These are phyloP conservation scores for Cephaloascus albidus DNA, from an alignment of 805 yeast genomes.

Conservation along the genomic window DNA sequence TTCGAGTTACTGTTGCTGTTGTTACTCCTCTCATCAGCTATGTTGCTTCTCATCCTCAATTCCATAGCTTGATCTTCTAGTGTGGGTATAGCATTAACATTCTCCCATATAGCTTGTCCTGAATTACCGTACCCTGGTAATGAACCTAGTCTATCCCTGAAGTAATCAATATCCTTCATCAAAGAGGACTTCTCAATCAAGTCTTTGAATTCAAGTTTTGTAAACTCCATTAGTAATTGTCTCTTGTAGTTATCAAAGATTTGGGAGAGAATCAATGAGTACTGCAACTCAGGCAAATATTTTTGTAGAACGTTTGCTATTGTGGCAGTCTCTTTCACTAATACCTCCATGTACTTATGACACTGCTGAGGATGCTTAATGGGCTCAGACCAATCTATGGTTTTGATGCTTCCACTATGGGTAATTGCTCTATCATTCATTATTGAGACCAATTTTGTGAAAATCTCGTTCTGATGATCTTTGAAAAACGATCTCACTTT, in stretches of 20 bases:
- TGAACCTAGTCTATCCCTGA: conserved; percentile 50
- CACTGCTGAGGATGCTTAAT: conserved; percentile 34
- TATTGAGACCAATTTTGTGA: conserved; percentile 54
- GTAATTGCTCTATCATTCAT: conserved; percentile 55
- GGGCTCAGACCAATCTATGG: conserved; percentile 42
- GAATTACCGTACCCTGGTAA: conserved; percentile 52
- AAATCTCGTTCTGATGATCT: conserved; percentile 57
- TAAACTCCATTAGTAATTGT: conserved; percentile 41
- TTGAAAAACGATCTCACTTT: conserved; percentile 29
- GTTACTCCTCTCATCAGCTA: conserved; percentile 9
- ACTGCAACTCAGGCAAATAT: conserved; percentile 44
- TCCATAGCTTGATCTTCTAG: conserved; percentile 41
- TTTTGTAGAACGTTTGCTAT: conserved; percentile 51
- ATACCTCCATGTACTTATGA: conserved; percentile 54
- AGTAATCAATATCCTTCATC: conserved; percentile 53
- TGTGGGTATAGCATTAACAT: conserved; percentile 41
- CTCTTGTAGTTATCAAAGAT: conserved; percentile 53
- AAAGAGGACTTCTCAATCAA: conserved; percentile 44
- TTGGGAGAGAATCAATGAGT: conserved; percentile 32
- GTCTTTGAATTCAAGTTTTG: conserved; percentile 37
- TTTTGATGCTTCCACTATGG: conserved; percentile 38
- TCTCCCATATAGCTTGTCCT: conserved; percentile 55
- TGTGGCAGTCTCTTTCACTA: conserved; percentile 60
- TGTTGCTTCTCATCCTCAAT: conserved; percentile 30
- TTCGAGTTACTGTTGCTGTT: too few species aligned